A percentile compares a stretch with the other conserved stretches of the same genome.
Conservation (phyloP, 805 yeast genomes). For the Sugiyamaella qingdaonensis region DNA sequence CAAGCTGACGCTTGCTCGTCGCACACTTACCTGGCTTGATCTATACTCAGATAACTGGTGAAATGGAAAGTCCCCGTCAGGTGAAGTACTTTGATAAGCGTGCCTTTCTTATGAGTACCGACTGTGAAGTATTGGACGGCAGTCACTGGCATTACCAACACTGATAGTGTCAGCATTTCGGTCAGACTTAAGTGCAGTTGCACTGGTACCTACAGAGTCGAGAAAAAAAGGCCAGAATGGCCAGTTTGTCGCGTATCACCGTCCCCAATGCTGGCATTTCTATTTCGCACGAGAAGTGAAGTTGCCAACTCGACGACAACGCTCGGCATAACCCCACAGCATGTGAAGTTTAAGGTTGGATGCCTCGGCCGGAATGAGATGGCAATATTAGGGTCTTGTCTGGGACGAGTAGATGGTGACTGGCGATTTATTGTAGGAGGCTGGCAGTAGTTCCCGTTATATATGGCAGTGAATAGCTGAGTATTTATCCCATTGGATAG, state of each 20-base stretch:
- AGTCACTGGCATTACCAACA: slow-evolving; percentile 2
- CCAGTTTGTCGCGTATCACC: background rate
- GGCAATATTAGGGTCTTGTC: too few relatives aligned
- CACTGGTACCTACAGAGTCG: background rate
- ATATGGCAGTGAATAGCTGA: too few relatives aligned
- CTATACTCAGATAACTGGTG: background rate
- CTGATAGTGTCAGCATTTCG: background rate
- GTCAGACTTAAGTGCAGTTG: background rate
- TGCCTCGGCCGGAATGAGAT: too few relatives aligned
- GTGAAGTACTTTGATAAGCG: slow-evolving; percentile 1
- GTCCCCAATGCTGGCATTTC: background rate
- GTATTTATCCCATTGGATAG: too few relatives aligned
- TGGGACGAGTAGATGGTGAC: too few relatives aligned
- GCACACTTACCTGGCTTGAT: slow-evolving; percentile 5
- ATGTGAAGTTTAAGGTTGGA: too few relatives aligned
- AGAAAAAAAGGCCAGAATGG: background rate
- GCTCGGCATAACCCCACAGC: too few relatives aligned
- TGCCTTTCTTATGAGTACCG: slow-evolving; percentile 11
- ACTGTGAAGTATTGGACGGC: slow-evolving; percentile 7
- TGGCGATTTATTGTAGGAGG: too few relatives aligned
- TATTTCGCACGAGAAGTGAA: too few relatives aligned
- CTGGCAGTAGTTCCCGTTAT: too few relatives aligned
- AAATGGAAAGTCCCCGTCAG: slow-evolving; percentile 3
- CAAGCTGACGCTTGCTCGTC: background rate
- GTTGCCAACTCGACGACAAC: too few relatives aligned